Evolutionary conservation across 2,329 filamentous ascomycete genomes (phyloP), one percentile per base, ranked within the genome.

Genomic region (Monosporascus sp.): DNA sequence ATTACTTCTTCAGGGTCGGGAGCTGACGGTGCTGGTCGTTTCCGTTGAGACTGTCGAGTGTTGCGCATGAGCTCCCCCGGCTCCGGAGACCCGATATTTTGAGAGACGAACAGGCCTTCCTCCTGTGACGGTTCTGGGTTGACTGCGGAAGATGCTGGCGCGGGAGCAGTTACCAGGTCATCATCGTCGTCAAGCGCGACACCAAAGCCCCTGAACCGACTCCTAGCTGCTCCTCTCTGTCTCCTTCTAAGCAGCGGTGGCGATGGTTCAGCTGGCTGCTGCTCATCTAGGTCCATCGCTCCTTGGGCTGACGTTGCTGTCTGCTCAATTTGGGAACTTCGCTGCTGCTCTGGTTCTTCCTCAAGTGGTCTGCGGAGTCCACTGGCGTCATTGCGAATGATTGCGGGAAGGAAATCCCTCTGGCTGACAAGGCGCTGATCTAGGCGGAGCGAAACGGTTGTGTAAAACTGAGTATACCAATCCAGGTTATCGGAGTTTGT

Each of bases 331-430:
- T 67, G 57, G 46, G 69, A 65, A 6, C 56, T 58, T 42, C 64
- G 53, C 56, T 61, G 57, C 8, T 60, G 70, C 22, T 46, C 42
- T 48, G 59, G 65, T 54, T 76, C 76, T 41, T 81, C 71, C 58
- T 86, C 78, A 3, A 95, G 78, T 6, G 85, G 80, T 38, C 84
- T 81, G 53, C 89, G 84, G 20, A 97, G 75, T 44, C 81, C 79
- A 54, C 80, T 83, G 6, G 90, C 83, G 70, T 97, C 86, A 49
- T 87, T 88, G n/a, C 77, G 84, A 27, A 97, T 72, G 46, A 99
- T 94, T 1, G 89, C 89, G 68, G 96, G 90, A 2, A 99, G 77
- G 57, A 99, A 96, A 62, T 97, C 92, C 53, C 88, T 91, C 65
- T 97, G 91, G 60, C 93, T 85, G 50, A 97, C 86, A 2, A 91